These are phyloP conservation scores for Yamadazyma pseudoaaseri DNA, from an alignment of 1,139 yeast genomes.

Conservation along the genomic window DNA sequence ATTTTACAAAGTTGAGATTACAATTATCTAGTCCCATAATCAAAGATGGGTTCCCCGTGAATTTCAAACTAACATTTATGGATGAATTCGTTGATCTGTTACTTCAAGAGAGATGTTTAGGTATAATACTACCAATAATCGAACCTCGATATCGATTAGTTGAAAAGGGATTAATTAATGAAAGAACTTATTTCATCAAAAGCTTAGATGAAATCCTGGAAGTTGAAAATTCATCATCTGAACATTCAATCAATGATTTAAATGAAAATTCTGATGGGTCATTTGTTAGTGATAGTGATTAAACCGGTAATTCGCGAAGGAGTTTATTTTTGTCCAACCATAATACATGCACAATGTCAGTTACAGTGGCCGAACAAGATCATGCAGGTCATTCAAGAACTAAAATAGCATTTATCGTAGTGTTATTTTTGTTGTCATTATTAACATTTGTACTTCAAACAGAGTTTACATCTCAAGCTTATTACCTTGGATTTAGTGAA, in stretches of 20 bases:
- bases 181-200: conserved; percentile 30
- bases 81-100: conserved; percentile 63
- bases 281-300: conserved; percentile 16
- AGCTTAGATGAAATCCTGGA: conserved; percentile 6
- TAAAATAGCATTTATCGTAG: conserved; percentile 53
- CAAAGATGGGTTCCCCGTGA: conserved; percentile 23
- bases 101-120: conserved; percentile 54
- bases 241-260: neutral
- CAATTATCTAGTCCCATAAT: conserved; percentile 27
- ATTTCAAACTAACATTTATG: conserved; percentile 41
- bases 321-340: neutral
- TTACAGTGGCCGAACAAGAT: conserved; percentile 15
- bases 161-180: conserved; percentile 36
- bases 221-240: neutral
- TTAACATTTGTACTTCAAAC: conserved; percentile 74
- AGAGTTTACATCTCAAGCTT: conserved; percentile 73
- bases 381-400: conserved; percentile 20
- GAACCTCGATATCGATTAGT: conserved; percentile 36
- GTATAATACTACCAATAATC: conserved; percentile 60
- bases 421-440: conserved; percentile 60
- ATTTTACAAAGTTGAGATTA: conserved; percentile 49
- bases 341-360: conserved; percentile 10
- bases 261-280: conserved; percentile 4
- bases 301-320: neutral
- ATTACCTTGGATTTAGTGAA: conserved; percentile 59